Conservation (phyloP, 495 filamentous ascomycete genomes). For the Coniosporium apollinis region DNA sequence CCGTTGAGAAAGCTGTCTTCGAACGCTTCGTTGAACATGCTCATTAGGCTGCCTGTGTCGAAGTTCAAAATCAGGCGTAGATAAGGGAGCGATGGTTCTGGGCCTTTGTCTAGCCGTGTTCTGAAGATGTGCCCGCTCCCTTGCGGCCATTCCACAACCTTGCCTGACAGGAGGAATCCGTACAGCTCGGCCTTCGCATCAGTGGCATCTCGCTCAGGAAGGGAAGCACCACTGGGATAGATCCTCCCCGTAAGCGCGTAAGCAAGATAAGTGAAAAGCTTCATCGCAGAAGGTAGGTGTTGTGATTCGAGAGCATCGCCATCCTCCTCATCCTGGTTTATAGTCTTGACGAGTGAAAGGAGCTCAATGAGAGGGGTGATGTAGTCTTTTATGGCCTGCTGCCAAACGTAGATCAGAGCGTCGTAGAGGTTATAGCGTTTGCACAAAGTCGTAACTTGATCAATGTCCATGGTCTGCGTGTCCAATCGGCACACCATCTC, state of each 20-base stretch:
- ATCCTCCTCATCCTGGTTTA: slow-evolving; percentile 34
- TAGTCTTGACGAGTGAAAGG: slow-evolving; percentile 47
- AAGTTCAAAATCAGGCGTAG: slow-evolving; percentile 72
- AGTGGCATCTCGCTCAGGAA: slow-evolving; percentile 48
- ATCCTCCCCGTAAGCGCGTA: slow-evolving; percentile 80
- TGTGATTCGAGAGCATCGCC: slow-evolving; percentile 27
- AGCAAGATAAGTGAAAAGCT: slow-evolving; percentile 89
- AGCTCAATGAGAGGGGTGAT: slow-evolving; percentile 81
- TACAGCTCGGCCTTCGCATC: slow-evolving; percentile 78
- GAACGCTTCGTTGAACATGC: slow-evolving; percentile 92
- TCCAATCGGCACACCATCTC: slow-evolving; percentile 90
- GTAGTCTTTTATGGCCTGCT: slow-evolving; percentile 72
- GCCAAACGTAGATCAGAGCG: slow-evolving; percentile 95
- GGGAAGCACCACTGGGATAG: slow-evolving; percentile 68
- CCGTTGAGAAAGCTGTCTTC: slow-evolving; percentile 89
- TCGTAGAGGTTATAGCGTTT: slow-evolving; percentile 84
- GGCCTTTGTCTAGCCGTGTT: slow-evolving; percentile 29
- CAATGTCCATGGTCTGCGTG: slow-evolving; percentile 79
- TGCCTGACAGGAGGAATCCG: slow-evolving; percentile 81
- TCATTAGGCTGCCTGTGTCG: slow-evolving; percentile 80
- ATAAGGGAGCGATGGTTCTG: slow-evolving; percentile 62
- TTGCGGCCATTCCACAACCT: slow-evolving; percentile 47
- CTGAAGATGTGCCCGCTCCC: slow-evolving; percentile 34
- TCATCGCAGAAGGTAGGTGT: slow-evolving; percentile 49
- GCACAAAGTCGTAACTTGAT: slow-evolving; percentile 81